Base-by-base conservation (phyloP, 208 protist genomes). In the Wallacemonas rigidus region DNA sequence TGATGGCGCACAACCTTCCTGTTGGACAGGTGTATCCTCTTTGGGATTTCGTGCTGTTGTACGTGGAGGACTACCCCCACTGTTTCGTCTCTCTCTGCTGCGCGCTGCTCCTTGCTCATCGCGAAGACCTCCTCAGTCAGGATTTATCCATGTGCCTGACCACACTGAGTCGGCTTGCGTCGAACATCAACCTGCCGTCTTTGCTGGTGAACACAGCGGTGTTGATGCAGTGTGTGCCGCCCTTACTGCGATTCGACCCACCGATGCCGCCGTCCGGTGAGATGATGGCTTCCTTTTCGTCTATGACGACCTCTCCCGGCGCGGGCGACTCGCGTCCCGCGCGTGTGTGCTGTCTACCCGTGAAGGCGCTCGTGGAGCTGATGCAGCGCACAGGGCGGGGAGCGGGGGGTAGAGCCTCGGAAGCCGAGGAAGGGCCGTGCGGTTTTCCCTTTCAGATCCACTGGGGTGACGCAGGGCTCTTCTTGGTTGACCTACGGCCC, bases 41-140 rank as follows among this genome's bases (percentile, higher is more conserved):
- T 47, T 99, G 97, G 96, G 98, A 99, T 72, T 89, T 89, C 15
- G 67, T 98, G 3, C 75, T 99, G 44, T 7, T 82, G 2, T 70
- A 87, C 63, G 47, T 36, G 38, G 58, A 72, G 11, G 48, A 50
- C 38, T 75, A 64, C 58, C 77, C 74, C 1, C 70, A 80, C 57
- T 85, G 76, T 68, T 74, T 81, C 43, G 71, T 55, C 3, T 74
- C 64, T 41, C 74, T 90, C 15, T 82, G 78, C 51, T 74, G 57
- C 3, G 73, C 71, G 17, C 72, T 87, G 38, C 74, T 94, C 38
- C 43, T 89, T 35, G 75, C 84, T 60, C 72, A 83, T 4, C 81
- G 89, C 1, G 79, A 77, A 6, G 5, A 39, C 17, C 67, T 90
- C 4, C 50, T 94, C 3, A 76, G 77, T 50, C 56, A 77, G 36